A percentile compares a stretch with the other conserved stretches of the same genome.
Evolutionary conservation across 2,329 filamentous ascomycete species (phyloP).

Genomic region (Ilyonectria mors-panacis): DNA sequence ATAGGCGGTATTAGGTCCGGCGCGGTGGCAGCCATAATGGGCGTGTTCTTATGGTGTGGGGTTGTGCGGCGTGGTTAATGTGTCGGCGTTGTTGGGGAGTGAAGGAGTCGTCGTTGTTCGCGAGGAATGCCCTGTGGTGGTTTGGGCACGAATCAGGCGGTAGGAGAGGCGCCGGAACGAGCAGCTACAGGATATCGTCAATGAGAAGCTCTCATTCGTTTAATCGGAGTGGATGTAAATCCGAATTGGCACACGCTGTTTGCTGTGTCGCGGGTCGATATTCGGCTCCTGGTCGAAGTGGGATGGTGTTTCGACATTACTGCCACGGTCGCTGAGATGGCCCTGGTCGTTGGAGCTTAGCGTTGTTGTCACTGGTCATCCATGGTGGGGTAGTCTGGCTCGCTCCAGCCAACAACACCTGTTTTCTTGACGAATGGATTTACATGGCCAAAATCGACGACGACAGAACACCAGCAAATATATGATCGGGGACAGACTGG

Average conservation of each 20-base stretch:
- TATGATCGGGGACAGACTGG: background rate
- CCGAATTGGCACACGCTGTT: background rate
- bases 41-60: background rate
- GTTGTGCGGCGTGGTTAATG: background rate
- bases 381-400: conserved; percentile 15
- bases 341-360: conserved; percentile 20
- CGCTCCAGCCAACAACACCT: background rate
- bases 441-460: background rate
- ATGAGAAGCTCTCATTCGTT: background rate
- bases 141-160: background rate
- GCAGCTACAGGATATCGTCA: background rate
- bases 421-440: background rate
- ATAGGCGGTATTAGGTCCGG: conserved; percentile 48
- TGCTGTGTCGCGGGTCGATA: conserved; percentile 10
- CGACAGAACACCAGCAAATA: too few relatives aligned
- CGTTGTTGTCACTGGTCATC: conserved; percentile 1
- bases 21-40: conserved; percentile 38
- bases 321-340: conserved; percentile 26
- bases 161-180: background rate
- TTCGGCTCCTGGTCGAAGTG: background rate
- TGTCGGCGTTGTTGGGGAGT: background rate
- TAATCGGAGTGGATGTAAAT: background rate
- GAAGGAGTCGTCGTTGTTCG: background rate
- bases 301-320: conserved; percentile 15
- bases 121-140: background rate